Conservation (phyloP, 768 basidiomycete species). For the Mycena filopes region DNA sequence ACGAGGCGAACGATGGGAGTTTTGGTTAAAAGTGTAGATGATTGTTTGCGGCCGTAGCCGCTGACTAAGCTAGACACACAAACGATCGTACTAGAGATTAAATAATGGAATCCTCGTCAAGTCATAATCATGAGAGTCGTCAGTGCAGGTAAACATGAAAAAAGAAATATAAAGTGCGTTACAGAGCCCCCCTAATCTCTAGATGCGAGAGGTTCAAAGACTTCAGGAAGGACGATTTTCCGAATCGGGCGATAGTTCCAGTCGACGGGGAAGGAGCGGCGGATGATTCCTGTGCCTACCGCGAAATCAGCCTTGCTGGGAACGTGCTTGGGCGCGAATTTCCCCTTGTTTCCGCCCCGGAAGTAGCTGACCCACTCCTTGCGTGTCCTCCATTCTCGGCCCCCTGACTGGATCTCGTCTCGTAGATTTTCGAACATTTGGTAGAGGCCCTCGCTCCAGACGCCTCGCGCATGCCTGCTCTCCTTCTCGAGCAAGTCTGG, state of each 20-base stretch:
- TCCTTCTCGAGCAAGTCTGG: not conserved
- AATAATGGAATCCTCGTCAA: too few relatives aligned
- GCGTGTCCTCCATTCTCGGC: not conserved
- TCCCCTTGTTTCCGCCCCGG: not conserved
- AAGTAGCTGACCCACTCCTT: not conserved
- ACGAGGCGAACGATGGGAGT: too few relatives aligned
- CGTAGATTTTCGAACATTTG: not conserved
- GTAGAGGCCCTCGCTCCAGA: not conserved
- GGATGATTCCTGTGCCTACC: not conserved
- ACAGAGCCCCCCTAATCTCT: too few relatives aligned
- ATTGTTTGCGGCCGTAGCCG: too few relatives aligned
- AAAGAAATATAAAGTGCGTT: too few relatives aligned
- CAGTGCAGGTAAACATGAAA: too few relatives aligned
- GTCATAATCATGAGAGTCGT: too few relatives aligned
- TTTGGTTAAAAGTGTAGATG: too few relatives aligned
- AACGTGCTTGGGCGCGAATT: not conserved
- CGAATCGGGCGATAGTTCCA: not conserved
- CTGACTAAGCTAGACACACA: too few relatives aligned
- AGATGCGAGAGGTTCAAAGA: too few relatives aligned
- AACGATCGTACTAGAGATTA: too few relatives aligned
- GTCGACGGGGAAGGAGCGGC: not conserved
- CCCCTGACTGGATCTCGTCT: not conserved
- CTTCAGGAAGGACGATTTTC: not conserved
- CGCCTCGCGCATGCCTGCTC: not conserved
- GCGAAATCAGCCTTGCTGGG: not conserved